These are phyloP conservation scores for Rhodamnia argentea DNA, from an alignment of 345 rosid genomes.

Conservation along the genomic window DNA sequence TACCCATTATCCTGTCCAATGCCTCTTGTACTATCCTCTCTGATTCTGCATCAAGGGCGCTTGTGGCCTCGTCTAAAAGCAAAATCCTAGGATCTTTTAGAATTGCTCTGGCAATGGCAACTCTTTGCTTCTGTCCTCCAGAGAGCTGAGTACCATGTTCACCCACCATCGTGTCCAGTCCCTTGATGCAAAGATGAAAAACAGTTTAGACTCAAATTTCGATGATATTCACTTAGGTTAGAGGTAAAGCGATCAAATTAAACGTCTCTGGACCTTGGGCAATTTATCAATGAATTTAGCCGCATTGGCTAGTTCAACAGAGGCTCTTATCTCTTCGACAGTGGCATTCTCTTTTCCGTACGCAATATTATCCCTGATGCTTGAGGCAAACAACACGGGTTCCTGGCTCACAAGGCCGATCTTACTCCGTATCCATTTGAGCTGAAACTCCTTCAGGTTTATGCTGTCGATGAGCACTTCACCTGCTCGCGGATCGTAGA, in stretches of 20 bases:
- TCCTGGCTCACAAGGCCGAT: constrained; percentile 32
- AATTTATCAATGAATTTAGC: constrained; percentile 26
- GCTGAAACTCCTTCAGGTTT: constrained; percentile 18
- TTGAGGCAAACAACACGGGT: constrained; percentile 19
- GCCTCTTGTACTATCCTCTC: constrained; percentile 88
- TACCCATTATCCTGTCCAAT: constrained; percentile 66
- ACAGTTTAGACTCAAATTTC: not conserved
- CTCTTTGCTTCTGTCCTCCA: constrained; percentile 93
- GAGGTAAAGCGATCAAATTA: not conserved
- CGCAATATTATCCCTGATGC: constrained; percentile 23
- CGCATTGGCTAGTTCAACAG: constrained; percentile 27
- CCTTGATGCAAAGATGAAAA: constrained; percentile 23
- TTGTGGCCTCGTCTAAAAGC: constrained; percentile 84
- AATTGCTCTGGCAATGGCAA: constrained; percentile 85
- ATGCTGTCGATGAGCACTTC: constrained; percentile 21
- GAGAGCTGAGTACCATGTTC: constrained; percentile 92
- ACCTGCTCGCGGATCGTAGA: constrained; percentile 22
- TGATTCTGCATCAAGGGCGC: constrained; percentile 84
- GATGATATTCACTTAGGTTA: not conserved
- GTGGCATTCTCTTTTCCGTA: constrained; percentile 30
- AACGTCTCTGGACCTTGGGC: constrained; percentile 15
- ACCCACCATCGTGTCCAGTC: constrained; percentile 73
- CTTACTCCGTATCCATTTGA: constrained; percentile 22
- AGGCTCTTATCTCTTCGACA: constrained; percentile 15
- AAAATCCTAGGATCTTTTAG: constrained; percentile 64